A percentile compares a stretch with the other conserved stretches of the same genome.
These are phyloP conservation scores for Coemansia sp. DNA, from an alignment of 371 early-diverging fungal species.

Conservation along the genomic window DNA sequence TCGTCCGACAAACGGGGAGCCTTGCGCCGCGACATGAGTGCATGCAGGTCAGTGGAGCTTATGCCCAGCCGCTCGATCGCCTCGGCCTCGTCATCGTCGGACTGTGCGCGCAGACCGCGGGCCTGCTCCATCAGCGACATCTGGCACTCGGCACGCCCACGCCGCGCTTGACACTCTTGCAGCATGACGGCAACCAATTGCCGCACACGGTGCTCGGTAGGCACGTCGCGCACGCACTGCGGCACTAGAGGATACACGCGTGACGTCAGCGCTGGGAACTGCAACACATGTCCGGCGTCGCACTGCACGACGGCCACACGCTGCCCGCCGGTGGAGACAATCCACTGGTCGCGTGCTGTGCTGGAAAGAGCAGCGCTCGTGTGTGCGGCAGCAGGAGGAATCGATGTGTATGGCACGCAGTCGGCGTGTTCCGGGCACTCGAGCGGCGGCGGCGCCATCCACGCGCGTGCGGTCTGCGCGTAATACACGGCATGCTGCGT, in stretches of 20 bases:
- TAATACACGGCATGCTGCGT: slow-evolving; percentile 14
- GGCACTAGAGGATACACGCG: slow-evolving; percentile 33
- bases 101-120: slow-evolving; percentile 13
- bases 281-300: slow-evolving; percentile 40
- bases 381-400: slow-evolving; percentile 17
- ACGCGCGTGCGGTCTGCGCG: slow-evolving; percentile 29
- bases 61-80: slow-evolving; percentile 47
- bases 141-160: slow-evolving; percentile 41
- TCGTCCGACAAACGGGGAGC: slow-evolving; percentile 17
- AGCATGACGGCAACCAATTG: slow-evolving; percentile 38
- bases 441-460: slow-evolving; percentile 29
- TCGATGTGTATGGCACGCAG: slow-evolving; percentile 35
- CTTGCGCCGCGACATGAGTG: slow-evolving; percentile 9
- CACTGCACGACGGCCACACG: slow-evolving; percentile 36
- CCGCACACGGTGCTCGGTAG: slow-evolving; percentile 33
- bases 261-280: slow-evolving; percentile 33
- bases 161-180: slow-evolving; percentile 27
- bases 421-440: slow-evolving; percentile 48
- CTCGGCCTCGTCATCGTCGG: slow-evolving; percentile 36
- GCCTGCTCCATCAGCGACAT: slow-evolving; percentile 36
- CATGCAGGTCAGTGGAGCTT: slow-evolving; percentile 23
- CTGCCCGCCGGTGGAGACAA: slow-evolving; percentile 12
- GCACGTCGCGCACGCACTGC: slow-evolving; percentile 39
- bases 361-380: slow-evolving; percentile 1
- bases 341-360: slow-evolving; percentile 36